Conservation (phyloP, 169 alveolate species). For the Eimeria praecox region DNA sequence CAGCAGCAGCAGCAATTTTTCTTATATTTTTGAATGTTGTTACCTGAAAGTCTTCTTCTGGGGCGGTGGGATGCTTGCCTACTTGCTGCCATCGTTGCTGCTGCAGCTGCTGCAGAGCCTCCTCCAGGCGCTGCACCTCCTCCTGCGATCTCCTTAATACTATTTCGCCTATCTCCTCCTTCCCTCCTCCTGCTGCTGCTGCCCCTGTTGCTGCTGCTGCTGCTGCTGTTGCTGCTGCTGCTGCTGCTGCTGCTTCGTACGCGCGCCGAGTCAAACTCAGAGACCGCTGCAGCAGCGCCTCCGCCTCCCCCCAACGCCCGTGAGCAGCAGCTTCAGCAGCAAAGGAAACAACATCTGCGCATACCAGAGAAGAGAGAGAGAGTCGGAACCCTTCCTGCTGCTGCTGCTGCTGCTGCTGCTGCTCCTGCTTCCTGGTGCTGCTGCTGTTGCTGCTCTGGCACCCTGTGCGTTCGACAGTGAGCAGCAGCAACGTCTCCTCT, state of each 20-base stretch:
- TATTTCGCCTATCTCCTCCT: background rate
- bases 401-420: slow-evolving; percentile 42
- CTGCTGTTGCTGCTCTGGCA: slow-evolving; percentile 31
- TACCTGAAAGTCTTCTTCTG: slow-evolving; percentile 58
- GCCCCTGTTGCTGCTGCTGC: slow-evolving; percentile 23
- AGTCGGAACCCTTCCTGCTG: slow-evolving; percentile 18
- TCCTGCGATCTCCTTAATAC: background rate
- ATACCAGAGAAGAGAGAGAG: slow-evolving; percentile 15
- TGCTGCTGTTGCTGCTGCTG: slow-evolving; percentile 38
- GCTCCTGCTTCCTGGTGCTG: slow-evolving; percentile 13
- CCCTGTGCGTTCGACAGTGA: background rate
- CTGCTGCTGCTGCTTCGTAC: slow-evolving; percentile 53
- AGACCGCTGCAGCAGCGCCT: slow-evolving; percentile 47
- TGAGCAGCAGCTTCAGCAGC: slow-evolving; percentile 55
- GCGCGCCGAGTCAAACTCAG: slow-evolving; percentile 38
- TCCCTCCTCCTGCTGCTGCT: background rate
- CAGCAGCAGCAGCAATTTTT: background rate
- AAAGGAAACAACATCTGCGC: slow-evolving; percentile 46
- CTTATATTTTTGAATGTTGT: background rate
- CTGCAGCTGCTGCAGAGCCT: slow-evolving; percentile 57
- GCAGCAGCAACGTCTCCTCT: slow-evolving; percentile 55
- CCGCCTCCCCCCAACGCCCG: slow-evolving; percentile 64
- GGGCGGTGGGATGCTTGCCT: slow-evolving; percentile 27
- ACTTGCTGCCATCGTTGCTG: slow-evolving; percentile 27
- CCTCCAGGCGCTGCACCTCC: slow-evolving; percentile 25